Conservation (phyloP, 768 basidiomycete genomes). For the Suillus bovinus region DNA sequence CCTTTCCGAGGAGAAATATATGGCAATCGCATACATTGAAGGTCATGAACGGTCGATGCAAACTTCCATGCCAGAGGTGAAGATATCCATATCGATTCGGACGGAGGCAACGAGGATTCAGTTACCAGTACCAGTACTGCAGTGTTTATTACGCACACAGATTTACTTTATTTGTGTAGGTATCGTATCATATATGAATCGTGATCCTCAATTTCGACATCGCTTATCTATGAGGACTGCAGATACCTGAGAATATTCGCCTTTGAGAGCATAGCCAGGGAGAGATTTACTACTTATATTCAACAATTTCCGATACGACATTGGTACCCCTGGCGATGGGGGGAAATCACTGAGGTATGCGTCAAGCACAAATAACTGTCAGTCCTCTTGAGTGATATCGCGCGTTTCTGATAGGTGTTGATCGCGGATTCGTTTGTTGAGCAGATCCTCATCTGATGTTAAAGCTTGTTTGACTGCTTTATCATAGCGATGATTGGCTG, state of each 20-base stretch:
- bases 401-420: background rate
- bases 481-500: conserved; percentile 63
- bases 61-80: background rate
- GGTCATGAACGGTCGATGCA: background rate
- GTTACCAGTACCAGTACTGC: too few relatives aligned
- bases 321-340: background rate
- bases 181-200: background rate
- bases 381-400: background rate
- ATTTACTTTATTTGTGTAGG: background rate
- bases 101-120: background rate
- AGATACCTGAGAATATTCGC: background rate
- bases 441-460: conserved; percentile 1
- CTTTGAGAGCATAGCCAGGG: background rate
- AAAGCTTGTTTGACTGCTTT: conserved; percentile 59
- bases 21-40: background rate
- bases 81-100: background rate
- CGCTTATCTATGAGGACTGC: background rate
- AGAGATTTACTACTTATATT: background rate
- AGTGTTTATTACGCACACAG: background rate
- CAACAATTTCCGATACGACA: background rate
- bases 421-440: background rate
- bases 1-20: background rate
- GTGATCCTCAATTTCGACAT: background rate
- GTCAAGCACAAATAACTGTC: background rate
- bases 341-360: background rate